Evolutionary conservation across 768 basidiomycete species (phyloP).

Genomic region (Amanita thiersii): DNA sequence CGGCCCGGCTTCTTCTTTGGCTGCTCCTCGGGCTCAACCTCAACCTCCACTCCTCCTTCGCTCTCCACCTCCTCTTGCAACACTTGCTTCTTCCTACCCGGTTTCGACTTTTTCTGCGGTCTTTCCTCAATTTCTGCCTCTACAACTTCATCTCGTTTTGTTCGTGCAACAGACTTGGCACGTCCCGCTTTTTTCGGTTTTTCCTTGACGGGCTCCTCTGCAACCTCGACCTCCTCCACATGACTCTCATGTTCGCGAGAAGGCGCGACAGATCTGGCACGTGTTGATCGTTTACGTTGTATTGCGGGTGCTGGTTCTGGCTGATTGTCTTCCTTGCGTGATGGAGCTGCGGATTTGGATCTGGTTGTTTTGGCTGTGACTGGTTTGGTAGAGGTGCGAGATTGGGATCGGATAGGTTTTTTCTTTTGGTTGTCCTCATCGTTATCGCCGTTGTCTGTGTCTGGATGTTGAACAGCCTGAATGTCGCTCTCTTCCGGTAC

Average conservation of each 20-base stretch:
- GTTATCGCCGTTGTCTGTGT: not conserved
- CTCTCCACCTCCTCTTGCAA: constrained; percentile 6
- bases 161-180: too few species aligned
- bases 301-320: not conserved
- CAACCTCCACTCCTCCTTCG: too few species aligned
- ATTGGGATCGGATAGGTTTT: too few species aligned
- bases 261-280: constrained; percentile 8
- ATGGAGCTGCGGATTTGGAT: too few species aligned
- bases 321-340: too few species aligned
- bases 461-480: not conserved
- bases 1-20: not conserved
- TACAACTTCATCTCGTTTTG: constrained; percentile 13
- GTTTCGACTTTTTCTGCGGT: constrained; percentile 11
- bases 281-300: constrained; percentile 1
- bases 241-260: too few species aligned
- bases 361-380: too few species aligned
- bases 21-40: not conserved
- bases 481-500: constrained; percentile 1
- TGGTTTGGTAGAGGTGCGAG: too few species aligned
- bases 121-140: constrained; percentile 16
- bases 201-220: constrained; percentile 13
- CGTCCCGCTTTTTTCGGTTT: too few species aligned
- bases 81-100: not conserved
- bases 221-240: constrained; percentile 12
- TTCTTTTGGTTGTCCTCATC: too few species aligned